Conservation (phyloP, 306 rosid species). For the Ormosia emarginata region DNA sequence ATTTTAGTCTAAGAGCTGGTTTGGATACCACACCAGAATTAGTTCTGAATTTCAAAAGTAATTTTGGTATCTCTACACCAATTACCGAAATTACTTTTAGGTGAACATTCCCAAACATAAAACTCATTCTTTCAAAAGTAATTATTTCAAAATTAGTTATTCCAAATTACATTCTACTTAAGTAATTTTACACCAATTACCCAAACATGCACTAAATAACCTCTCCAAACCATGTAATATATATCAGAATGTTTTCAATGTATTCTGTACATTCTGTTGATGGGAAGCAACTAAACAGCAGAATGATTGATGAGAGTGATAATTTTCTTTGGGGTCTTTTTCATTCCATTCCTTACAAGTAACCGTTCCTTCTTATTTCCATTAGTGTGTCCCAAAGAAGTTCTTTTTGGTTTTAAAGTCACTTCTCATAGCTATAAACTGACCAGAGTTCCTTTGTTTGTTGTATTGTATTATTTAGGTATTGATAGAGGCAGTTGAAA, state of each 20-base stretch:
- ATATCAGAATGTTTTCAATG: neutral
- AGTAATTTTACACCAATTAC: neutral
- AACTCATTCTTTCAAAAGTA: neutral
- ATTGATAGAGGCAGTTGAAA: slow-evolving; percentile 97
- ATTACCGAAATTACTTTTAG: neutral
- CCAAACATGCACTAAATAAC: neutral
- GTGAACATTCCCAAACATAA: neutral
- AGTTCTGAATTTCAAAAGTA: neutral
- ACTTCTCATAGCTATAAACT: neutral
- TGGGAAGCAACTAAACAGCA: neutral
- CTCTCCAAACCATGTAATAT: neutral
- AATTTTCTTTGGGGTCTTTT: neutral
- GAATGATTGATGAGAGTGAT: neutral
- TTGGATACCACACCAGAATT: neutral
- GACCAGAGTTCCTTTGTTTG: slow-evolving; percentile 1
- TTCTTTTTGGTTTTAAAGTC: neutral
- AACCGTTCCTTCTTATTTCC: neutral
- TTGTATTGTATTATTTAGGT: slow-evolving; percentile 49
- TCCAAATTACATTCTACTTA: neutral
- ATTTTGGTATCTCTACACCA: neutral
- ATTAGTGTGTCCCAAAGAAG: neutral
- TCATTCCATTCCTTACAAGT: slow-evolving; percentile 1
- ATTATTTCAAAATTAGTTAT: neutral
- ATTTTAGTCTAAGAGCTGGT: neutral
- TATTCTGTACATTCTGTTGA: neutral